Conservation (phyloP, 1,284 basidiomycete species). For the Macrocybe sp. region DNA sequence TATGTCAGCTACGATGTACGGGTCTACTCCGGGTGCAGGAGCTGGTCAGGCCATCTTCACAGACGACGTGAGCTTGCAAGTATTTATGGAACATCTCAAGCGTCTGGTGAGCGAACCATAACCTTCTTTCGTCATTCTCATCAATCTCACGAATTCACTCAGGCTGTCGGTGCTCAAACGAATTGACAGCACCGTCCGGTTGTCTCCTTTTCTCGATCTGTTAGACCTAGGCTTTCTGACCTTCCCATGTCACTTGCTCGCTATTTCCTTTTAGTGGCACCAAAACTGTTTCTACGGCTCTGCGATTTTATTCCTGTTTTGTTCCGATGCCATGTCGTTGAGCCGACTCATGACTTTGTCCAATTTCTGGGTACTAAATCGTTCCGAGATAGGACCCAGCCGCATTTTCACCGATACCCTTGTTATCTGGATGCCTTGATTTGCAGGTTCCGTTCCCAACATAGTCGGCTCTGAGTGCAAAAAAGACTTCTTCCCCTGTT, state of each 20-base stretch:
- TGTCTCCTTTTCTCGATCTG: conserved; percentile 4
- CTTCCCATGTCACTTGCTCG: conserved; percentile 2
- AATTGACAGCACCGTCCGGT: conserved; percentile 33
- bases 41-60: conserved; percentile 95
- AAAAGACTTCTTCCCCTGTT: too few relatives aligned
- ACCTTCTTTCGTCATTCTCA: conserved; percentile 8
- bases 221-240: conserved; percentile 12
- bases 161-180: conserved; percentile 72
- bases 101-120: conserved; percentile 57
- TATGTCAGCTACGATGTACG: conserved; percentile 88
- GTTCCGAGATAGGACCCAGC: too few relatives aligned
- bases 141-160: conserved; percentile 9
- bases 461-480: too few relatives aligned
- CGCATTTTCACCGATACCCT: too few relatives aligned
- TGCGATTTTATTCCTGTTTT: neutral
- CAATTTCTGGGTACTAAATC: neutral
- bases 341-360: neutral
- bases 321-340: neutral
- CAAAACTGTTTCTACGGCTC: neutral
- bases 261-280: neutral
- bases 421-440: too few relatives aligned
- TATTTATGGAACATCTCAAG: conserved; percentile 95
- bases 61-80: conserved; percentile 96
- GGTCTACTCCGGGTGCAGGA: conserved; percentile 56
- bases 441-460: too few relatives aligned